Conservation (phyloP, 2,329 filamentous ascomycete genomes). For the Curvularia sp. region DNA sequence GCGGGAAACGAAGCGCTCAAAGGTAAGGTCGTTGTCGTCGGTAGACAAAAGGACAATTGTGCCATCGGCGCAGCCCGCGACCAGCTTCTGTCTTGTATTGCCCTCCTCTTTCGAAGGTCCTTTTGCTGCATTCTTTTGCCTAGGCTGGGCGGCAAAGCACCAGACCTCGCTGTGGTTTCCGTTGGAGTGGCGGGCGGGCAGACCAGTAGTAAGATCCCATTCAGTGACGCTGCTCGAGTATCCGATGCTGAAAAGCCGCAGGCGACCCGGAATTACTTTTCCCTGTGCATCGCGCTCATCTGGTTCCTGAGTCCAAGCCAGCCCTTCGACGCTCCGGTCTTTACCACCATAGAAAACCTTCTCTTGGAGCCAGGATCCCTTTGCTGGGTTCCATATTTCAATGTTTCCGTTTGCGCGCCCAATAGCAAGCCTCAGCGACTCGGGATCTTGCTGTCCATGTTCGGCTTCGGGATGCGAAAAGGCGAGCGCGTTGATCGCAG, state of each 20-base stretch:
- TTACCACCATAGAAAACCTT: constrained; percentile 81
- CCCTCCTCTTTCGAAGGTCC: constrained; percentile 31
- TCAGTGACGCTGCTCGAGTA: constrained; percentile 92
- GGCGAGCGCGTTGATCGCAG: constrained; percentile 90
- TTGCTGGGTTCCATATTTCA: constrained; percentile 93
- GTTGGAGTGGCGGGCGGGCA: constrained; percentile 80
- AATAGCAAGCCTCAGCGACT: constrained; percentile 78
- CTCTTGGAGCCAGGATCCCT: constrained; percentile 88
- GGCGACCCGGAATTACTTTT: constrained; percentile 69
- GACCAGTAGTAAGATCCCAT: constrained; percentile 85
- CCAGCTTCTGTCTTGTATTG: constrained; percentile 64
- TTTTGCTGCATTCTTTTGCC: constrained; percentile 49
- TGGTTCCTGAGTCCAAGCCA: constrained; percentile 89
- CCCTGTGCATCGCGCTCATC: constrained; percentile 69
- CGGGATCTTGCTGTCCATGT: constrained; percentile 54
- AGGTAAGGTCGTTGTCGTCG: constrained; percentile 80
- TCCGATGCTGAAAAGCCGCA: constrained; percentile 94
- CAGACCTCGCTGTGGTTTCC: constrained; percentile 96
- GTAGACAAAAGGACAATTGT: constrained; percentile 87
- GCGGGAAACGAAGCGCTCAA: constrained; percentile 76
- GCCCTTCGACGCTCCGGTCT: constrained; percentile 85
- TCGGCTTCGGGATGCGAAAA: constrained; percentile 74
- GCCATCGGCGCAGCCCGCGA: constrained; percentile 90
- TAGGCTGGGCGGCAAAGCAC: constrained; percentile 90
- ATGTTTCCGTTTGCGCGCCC: constrained; percentile 95